These are phyloP conservation scores for Moesziomyces parantarcticus DNA, from an alignment of 1,284 basidiomycete genomes.

Conservation along the genomic window DNA sequence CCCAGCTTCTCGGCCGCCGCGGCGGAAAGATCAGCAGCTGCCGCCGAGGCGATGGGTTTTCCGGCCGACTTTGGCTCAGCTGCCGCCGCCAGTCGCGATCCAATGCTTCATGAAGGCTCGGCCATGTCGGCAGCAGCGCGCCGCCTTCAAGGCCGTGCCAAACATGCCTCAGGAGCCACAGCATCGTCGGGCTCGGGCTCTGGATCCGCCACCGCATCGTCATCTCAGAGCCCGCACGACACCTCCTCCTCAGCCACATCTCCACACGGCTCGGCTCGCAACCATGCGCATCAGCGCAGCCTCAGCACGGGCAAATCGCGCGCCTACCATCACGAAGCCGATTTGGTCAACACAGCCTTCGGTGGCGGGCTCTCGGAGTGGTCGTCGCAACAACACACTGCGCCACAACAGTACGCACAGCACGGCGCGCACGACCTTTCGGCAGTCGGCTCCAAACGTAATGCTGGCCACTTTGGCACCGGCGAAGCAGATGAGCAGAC, in stretches of 20 bases:
- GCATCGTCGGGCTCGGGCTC: constrained; percentile 46
- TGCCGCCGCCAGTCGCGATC: constrained; percentile 21
- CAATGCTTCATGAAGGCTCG: constrained; percentile 31
- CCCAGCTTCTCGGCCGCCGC: constrained; percentile 60
- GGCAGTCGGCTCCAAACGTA: constrained; percentile 42
- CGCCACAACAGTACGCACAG: constrained; percentile 18
- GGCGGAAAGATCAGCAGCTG: constrained; percentile 40
- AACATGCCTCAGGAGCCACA: constrained; percentile 13
- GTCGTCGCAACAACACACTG: constrained; percentile 22
- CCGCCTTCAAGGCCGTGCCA: constrained; percentile 31
- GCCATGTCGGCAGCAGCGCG: constrained; percentile 33
- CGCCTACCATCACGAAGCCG: constrained; percentile 38
- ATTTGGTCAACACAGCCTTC: constrained; percentile 45
- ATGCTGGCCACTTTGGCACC: constrained; percentile 31
- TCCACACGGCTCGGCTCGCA: constrained; percentile 32
- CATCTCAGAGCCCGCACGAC: constrained; percentile 45
- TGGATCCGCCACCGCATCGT: constrained; percentile 43
- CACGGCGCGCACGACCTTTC: constrained; percentile 25
- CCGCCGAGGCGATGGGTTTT: constrained; percentile 40
- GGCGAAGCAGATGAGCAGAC: constrained; percentile 44
- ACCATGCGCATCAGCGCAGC: constrained; percentile 26
- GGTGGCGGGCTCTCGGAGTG: constrained; percentile 40
- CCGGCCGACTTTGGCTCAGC: constrained; percentile 26
- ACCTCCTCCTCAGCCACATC: constrained; percentile 48
- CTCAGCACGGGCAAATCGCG: constrained; percentile 39